Evolutionary conservation across 1,284 basidiomycete species (phyloP), one percentile per base, ranked within the genome.

Genomic region (Ceratobasidium sp.): DNA sequence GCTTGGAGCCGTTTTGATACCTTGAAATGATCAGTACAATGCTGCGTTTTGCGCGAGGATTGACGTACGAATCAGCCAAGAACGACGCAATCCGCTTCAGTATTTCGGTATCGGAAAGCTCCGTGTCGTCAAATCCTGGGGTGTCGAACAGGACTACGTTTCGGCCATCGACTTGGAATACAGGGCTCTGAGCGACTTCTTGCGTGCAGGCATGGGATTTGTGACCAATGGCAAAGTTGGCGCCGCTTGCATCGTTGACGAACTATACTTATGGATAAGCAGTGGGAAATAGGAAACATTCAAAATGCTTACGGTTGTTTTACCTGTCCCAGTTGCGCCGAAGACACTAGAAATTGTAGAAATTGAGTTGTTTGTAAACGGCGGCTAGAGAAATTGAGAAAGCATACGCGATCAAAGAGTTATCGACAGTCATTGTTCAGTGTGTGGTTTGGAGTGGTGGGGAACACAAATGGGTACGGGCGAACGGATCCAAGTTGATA

Each of bases 121-220:
- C 30, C 8, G 48, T 72, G 21, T 72, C 71, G 28, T 72, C 71
- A 28, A 72, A 72, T 0, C 71, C 71, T 16, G 71, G 71, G 9
- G 59, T 64, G 23, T 72, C 71, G 50, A 72, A 34, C 26, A 72
- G 28, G 16, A 55, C 30, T 1, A 72, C 60, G 10, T 43, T 34
- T 3, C 26, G 28, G 2, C 71, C 71, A 28, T 60, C 36, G 12
- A 62, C 58, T 14, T 41, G n/a, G 41, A 72, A 72, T 2, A 52
- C 36, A 5, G 46, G 34, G 21, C 50, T 67, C 26, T 32, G 43
- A 8, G 23, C 58, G 14, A 72, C 59, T 0, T 72, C 50, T n/a
- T 61, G 34, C 18, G 59, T 72, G 26, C 60, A 61, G 2, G 71
- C 43, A 6, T 64, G 26, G 6, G 32, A 39, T 2, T 32, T 34